A percentile compares a stretch with the other conserved stretches of the same genome.
Evolutionary conservation across 139 green algal species (phyloP).

Genomic region (Micractinium conductrix): DNA sequence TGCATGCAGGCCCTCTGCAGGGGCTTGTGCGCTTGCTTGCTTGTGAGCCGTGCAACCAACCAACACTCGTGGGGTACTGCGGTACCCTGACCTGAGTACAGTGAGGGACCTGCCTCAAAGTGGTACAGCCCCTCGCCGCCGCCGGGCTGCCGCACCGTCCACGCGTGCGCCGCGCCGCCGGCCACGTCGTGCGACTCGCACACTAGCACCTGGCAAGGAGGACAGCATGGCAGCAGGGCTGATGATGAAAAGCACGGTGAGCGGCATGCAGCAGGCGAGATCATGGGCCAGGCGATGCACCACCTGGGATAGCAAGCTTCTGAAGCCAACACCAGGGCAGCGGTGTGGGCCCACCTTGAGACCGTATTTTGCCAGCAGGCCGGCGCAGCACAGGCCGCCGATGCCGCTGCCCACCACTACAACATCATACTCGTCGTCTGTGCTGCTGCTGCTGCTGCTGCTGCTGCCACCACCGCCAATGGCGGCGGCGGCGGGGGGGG

Average conservation of each 20-base stretch:
- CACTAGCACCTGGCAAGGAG: constrained; percentile 40
- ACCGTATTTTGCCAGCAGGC: constrained; percentile 88
- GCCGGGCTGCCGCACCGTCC: constrained; percentile 27
- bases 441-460: background rate
- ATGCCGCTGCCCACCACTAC: constrained; percentile 73
- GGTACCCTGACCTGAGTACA: constrained; percentile 70
- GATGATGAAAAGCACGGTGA: background rate
- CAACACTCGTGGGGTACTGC: background rate
- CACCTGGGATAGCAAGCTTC: background rate
- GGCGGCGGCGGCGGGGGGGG: background rate
- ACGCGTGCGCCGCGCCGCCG: constrained; percentile 90
- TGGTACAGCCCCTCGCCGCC: constrained; percentile 78
- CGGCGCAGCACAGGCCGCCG: constrained; percentile 75
- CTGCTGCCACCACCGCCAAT: background rate
- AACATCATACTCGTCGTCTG: constrained; percentile 62
- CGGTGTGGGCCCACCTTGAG: constrained; percentile 10
- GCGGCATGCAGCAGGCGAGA: background rate
- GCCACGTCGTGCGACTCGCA: constrained; percentile 82
- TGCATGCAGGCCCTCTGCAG: background rate
- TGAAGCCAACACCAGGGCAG: background rate
- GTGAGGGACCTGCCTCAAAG: constrained; percentile 88
- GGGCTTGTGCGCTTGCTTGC: background rate
- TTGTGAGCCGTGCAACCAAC: background rate
- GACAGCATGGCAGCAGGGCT: background rate
- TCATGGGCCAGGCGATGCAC: background rate